These are phyloP conservation scores for Yamadazyma pseudoaaseri DNA, from an alignment of 1,139 yeast species.

Conservation along the genomic window DNA sequence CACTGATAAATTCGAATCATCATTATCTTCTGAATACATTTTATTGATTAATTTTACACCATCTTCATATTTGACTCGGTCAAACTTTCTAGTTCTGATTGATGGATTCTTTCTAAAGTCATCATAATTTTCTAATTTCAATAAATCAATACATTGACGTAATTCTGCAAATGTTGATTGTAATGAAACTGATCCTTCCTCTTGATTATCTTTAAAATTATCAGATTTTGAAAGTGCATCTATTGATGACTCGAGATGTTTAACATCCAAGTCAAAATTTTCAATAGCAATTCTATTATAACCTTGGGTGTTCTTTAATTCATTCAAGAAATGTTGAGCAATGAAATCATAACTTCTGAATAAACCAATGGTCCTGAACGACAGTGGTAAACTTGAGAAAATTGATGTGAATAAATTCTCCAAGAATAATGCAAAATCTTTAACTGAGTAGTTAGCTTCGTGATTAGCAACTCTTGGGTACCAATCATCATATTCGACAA, in stretches of 20 bases:
- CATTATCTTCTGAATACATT: slow-evolving; percentile 26
- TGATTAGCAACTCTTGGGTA: slow-evolving; percentile 43
- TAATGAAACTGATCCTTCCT: slow-evolving; percentile 36
- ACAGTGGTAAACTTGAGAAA: slow-evolving; percentile 76
- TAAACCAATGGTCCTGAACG: slow-evolving; percentile 75
- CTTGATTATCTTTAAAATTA: slow-evolving; percentile 9
- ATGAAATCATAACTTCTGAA: slow-evolving; percentile 86
- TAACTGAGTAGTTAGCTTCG: slow-evolving; percentile 74
- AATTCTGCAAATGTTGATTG: slow-evolving; percentile 47
- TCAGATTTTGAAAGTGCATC: slow-evolving; percentile 14
- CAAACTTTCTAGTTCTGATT: slow-evolving; percentile 42
- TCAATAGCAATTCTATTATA: slow-evolving; percentile 41
- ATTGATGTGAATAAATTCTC: slow-evolving; percentile 86
- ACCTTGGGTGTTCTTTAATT: slow-evolving; percentile 50
- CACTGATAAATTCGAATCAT: slow-evolving; percentile 10
- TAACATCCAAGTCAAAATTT: slow-evolving; percentile 44
- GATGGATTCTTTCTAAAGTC: slow-evolving; percentile 40
- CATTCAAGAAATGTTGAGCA: slow-evolving; percentile 65
- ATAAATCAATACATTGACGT: slow-evolving; percentile 44
- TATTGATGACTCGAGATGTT: slow-evolving; percentile 43
- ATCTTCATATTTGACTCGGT: slow-evolving; percentile 41
- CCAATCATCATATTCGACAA: slow-evolving; percentile 84
- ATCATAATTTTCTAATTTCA: slow-evolving; percentile 37
- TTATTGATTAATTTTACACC: slow-evolving; percentile 38
- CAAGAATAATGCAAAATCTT: slow-evolving; percentile 85